phyloP scores from a whole-genome alignment of 2,329 filamentous ascomycete genomes.

The Cryphonectria parasitica region DNA sequence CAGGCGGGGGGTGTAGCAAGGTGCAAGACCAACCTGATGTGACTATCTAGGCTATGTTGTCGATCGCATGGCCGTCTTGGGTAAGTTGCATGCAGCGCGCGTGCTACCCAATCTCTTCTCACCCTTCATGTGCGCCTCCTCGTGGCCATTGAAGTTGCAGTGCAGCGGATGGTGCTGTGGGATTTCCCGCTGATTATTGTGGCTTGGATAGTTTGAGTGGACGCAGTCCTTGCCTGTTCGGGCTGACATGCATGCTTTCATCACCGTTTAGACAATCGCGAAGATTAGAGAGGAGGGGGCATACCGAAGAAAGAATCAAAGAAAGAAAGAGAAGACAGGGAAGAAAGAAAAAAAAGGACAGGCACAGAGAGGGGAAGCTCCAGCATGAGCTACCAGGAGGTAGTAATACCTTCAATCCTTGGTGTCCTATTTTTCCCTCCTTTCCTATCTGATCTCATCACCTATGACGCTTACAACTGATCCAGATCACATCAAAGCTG shows the following conservation, averaged over 20 bases:
- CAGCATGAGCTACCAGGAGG: neutral
- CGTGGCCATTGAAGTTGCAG: neutral
- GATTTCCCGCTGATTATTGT: neutral
- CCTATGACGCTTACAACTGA: neutral
- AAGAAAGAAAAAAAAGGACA: too few relatives aligned
- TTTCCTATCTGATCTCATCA: neutral
- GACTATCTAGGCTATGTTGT: neutral
- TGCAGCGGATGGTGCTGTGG: neutral
- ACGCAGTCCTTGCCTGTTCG: neutral
- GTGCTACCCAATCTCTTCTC: neutral
- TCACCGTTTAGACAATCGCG: neutral
- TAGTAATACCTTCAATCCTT: neutral
- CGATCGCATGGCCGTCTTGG: neutral
- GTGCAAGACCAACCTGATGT: neutral
- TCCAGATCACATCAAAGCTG: neutral
- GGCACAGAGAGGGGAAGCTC: neutral
- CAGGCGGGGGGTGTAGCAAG: neutral
- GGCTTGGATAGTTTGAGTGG: neutral
- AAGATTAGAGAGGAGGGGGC: neutral
- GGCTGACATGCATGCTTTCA: neutral
- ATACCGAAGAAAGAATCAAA: neutral
- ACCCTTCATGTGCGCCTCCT: neutral
- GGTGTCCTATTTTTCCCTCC: neutral
- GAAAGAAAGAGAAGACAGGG: neutral
- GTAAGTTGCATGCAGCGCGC: neutral